Conservation (phyloP, 1,139 yeast genomes). For the Pichia sp. region DNA sequence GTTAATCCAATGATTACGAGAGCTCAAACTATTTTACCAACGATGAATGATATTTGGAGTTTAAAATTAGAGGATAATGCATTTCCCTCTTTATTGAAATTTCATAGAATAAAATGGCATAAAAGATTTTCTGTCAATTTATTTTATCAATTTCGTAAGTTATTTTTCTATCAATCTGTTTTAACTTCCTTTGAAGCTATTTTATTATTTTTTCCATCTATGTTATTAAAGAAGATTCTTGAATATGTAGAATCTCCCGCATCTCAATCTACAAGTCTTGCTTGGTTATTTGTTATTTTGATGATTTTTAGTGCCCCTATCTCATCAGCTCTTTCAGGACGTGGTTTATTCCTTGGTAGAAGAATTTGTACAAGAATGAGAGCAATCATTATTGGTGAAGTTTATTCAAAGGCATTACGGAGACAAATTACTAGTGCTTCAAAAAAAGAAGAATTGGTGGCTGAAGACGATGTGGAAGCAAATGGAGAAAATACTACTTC, state of each 20-base stretch:
- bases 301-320: constrained; percentile 63
- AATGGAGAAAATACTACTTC: no score
- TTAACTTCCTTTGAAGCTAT: constrained; percentile 45
- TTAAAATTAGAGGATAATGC: constrained; percentile 78
- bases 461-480: constrained; percentile 26
- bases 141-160: constrained; percentile 53
- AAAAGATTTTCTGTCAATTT: constrained; percentile 53
- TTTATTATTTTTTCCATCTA: constrained; percentile 69
- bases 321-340: constrained; percentile 63
- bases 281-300: constrained; percentile 82
- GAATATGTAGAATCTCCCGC: constrained; percentile 78
- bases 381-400: constrained; percentile 84
- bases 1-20: constrained; percentile 60
- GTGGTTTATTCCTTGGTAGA: constrained; percentile 84
- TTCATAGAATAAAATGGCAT: constrained; percentile 41
- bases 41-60: constrained; percentile 75
- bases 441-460: constrained; percentile 14
- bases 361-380: constrained; percentile 88
- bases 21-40: constrained; percentile 54
- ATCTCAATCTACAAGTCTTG: constrained; percentile 57
- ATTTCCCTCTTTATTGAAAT: constrained; percentile 55
- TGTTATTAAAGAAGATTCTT: constrained; percentile 68
- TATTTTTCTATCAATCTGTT: constrained; percentile 56
- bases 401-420: constrained; percentile 87
- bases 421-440: constrained; percentile 55